phyloP scores from a whole-genome alignment of 805 yeast genomes.

The Blastobotrys terrestris region DNA sequence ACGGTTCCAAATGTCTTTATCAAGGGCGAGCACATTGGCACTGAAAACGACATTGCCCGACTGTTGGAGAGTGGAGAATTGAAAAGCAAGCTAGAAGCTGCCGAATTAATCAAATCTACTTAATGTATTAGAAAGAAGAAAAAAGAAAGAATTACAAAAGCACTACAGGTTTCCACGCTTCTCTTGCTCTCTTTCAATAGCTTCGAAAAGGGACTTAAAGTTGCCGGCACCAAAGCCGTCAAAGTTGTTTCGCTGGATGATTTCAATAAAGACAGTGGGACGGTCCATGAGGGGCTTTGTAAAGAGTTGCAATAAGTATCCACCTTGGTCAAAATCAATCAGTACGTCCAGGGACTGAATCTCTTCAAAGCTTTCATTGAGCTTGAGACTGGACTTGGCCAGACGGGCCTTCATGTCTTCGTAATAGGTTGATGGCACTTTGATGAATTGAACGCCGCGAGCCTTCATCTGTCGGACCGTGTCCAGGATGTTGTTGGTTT shows the following conservation, averaged over 20 bases:
- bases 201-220: slow-evolving; percentile 73
- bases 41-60: slow-evolving; percentile 35
- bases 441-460: slow-evolving; percentile 69
- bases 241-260: slow-evolving; percentile 73
- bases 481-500: slow-evolving; percentile 52
- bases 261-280: slow-evolving; percentile 77
- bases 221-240: slow-evolving; percentile 89
- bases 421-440: slow-evolving; percentile 56
- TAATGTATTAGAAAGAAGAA: too few relatives aligned
- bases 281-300: slow-evolving; percentile 70
- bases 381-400: slow-evolving; percentile 35
- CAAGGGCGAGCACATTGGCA: slow-evolving; percentile 53
- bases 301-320: slow-evolving; percentile 76
- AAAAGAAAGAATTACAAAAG: too few relatives aligned
- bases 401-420: slow-evolving; percentile 42
- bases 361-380: slow-evolving; percentile 47
- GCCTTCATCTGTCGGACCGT: slow-evolving; percentile 47
- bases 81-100: slow-evolving; percentile 11
- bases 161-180: slow-evolving; percentile 51
- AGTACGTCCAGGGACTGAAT: slow-evolving; percentile 48
- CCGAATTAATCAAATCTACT: slow-evolving; percentile 9
- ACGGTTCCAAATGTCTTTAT: slow-evolving; percentile 69
- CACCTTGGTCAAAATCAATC: slow-evolving; percentile 70
- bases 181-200: slow-evolving; percentile 71
- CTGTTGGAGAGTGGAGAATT: slow-evolving; percentile 19